These are phyloP conservation scores for Pontederia paniculata DNA, from an alignment of 176 grass and related monocot species.

Conservation along the genomic window DNA sequence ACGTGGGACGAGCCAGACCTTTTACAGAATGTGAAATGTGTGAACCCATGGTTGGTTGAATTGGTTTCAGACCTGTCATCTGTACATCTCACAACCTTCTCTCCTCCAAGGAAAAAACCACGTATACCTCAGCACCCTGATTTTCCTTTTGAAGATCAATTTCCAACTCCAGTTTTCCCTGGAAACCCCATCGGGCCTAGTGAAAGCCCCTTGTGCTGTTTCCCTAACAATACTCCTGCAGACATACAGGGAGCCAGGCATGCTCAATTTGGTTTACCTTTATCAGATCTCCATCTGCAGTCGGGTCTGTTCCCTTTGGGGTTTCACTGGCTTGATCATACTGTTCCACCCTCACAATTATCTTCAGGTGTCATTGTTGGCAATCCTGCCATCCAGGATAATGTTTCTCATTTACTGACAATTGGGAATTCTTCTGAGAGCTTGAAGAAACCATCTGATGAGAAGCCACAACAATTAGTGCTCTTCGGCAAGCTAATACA, in stretches of 20 bases:
- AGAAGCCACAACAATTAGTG: constrained; percentile 33
- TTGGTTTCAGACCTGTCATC: constrained; percentile 60
- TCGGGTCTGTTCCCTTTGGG: constrained; percentile 21
- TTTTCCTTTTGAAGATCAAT: constrained; percentile 33
- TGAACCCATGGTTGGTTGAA: constrained; percentile 83
- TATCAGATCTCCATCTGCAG: constrained; percentile 59
- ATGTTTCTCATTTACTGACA: constrained; percentile 1
- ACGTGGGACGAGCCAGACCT: constrained; percentile 91
- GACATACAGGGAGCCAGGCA: constrained; percentile 99
- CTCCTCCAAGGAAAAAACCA: constrained; percentile 60
- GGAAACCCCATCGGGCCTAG: not conserved
- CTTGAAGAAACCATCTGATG: constrained; percentile 21
- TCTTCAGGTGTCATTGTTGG: constrained; percentile 23
- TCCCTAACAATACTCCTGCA: constrained; percentile 51
- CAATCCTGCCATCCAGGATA: constrained; percentile 3
- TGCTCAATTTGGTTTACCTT: constrained; percentile 41
- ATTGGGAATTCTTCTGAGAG: constrained; percentile 21
- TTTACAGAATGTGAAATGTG: constrained; percentile 69
- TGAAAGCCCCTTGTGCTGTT: constrained; percentile 34
- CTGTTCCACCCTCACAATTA: constrained; percentile 14
- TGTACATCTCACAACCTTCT: constrained; percentile 52
- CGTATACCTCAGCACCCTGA: constrained; percentile 32
- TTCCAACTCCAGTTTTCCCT: constrained; percentile 12
- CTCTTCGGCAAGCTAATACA: constrained; percentile 69
- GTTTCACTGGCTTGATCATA: constrained; percentile 17